phyloP scores from a whole-genome alignment of 73 alveolate species.

The Stentor coeruleus region DNA sequence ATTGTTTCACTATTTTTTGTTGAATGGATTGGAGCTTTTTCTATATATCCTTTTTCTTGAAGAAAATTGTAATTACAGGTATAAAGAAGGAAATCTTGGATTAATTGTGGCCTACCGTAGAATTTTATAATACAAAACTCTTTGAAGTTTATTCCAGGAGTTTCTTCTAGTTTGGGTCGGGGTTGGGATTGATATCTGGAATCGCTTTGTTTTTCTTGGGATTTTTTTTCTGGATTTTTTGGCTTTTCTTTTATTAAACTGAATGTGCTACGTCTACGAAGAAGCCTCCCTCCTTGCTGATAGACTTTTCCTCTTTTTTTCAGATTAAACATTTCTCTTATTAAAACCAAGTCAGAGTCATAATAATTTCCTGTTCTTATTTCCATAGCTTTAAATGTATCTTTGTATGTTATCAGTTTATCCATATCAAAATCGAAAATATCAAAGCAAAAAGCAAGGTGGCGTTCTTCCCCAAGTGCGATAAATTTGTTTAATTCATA shows the following conservation, averaged over 20 bases:
- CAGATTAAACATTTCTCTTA: neutral
- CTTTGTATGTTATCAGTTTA: neutral
- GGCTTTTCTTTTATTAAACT: neutral
- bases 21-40: neutral
- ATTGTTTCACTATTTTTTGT: neutral
- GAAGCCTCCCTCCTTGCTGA: neutral
- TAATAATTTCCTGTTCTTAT: neutral
- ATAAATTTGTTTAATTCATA: neutral
- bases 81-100: neutral
- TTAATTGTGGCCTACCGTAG: neutral
- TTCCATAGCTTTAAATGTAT: neutral
- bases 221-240: neutral
- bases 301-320: neutral
- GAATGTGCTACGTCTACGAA: neutral
- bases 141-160: neutral
- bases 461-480: neutral
- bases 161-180: neutral
- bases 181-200: neutral
- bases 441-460: neutral
- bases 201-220: neutral
- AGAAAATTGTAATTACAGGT: neutral
- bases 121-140: neutral
- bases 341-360: neutral
- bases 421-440: neutral
- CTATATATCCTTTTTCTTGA: too few relatives aligned